Percentiles rank a stretch among this genome's conserved stretches.
These are phyloP conservation scores for Bremia lactucae DNA, from an alignment of 352 stramenopile species.

Conservation along the genomic window DNA sequence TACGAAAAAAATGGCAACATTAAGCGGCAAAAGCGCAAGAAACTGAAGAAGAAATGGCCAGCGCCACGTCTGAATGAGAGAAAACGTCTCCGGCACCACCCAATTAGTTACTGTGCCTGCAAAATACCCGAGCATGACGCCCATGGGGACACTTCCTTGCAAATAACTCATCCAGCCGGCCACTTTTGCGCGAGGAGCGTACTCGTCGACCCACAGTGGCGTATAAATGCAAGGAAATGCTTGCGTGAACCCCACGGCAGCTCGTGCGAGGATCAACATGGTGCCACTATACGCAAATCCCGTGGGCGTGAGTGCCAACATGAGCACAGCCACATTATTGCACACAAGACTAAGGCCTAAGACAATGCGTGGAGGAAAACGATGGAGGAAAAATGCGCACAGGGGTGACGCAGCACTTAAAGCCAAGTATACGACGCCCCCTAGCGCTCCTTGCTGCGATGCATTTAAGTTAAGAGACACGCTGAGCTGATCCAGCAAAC, in stretches of 20 bases:
- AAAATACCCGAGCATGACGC: conserved; percentile 82
- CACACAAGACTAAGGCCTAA: conserved; percentile 57
- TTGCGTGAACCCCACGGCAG: conserved; percentile 73
- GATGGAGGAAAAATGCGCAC: conserved; percentile 64
- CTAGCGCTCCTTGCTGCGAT: conserved; percentile 65
- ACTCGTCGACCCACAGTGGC: conserved; percentile 79
- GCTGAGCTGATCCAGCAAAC: conserved; percentile 67
- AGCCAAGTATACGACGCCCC: conserved; percentile 70
- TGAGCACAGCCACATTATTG: conserved; percentile 66
- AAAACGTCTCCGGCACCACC: conserved; percentile 57
- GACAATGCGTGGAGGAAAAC: conserved; percentile 52
- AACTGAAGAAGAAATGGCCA: conserved; percentile 84
- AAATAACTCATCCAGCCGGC: conserved; percentile 81
- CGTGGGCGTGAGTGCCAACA: conserved; percentile 63
- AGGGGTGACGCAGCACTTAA: conserved; percentile 65
- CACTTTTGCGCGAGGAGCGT: conserved; percentile 61
- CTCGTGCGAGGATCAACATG: conserved; percentile 59
- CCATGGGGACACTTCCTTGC: conserved; percentile 72
- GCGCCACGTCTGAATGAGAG: conserved; percentile 61
- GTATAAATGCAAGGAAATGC: conserved; percentile 79
- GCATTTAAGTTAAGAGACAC: conserved; percentile 57
- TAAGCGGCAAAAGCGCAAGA: conserved; percentile 56
- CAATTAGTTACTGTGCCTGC: conserved; percentile 72
- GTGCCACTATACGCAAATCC: conserved; percentile 55
- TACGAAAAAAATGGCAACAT: conserved; percentile 73